These are phyloP conservation scores for Endocalyx cinctus DNA, from an alignment of 2,329 filamentous ascomycete species.

Conservation along the genomic window DNA sequence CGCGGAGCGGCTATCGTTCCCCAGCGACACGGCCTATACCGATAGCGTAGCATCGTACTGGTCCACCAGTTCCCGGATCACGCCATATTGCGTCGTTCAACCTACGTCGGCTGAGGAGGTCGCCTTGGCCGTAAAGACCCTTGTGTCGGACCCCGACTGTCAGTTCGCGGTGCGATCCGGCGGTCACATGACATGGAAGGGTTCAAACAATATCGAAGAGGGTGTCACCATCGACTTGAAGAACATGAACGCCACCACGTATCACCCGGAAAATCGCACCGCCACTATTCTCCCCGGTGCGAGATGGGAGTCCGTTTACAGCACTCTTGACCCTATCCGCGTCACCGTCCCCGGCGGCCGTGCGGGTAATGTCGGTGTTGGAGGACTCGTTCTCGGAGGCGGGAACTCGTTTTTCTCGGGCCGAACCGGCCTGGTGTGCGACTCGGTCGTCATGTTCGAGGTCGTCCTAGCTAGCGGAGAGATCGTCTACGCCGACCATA, in stretches of 20 bases:
- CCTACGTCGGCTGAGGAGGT: slow-evolving; percentile 1
- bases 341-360: slow-evolving; percentile 20
- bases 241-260: slow-evolving; percentile 24
- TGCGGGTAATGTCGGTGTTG: slow-evolving; percentile 19
- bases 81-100: neutral
- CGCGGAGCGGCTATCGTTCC: too few relatives aligned
- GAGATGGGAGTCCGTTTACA: slow-evolving; percentile 19
- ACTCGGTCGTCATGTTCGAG: slow-evolving; percentile 37
- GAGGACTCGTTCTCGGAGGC: slow-evolving; percentile 21
- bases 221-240: slow-evolving; percentile 2
- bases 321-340: slow-evolving; percentile 11
- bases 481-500: slow-evolving; percentile 34
- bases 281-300: slow-evolving; percentile 26
- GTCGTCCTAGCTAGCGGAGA: slow-evolving; percentile 38
- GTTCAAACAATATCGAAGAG: neutral
- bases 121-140: neutral
- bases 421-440: slow-evolving; percentile 39
- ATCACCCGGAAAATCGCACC: slow-evolving; percentile 20
- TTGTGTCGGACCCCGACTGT: neutral
- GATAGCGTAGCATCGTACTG: too few relatives aligned
- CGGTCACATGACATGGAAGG: neutral
- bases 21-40: too few relatives aligned
- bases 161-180: neutral
- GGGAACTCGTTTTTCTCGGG: slow-evolving; percentile 17
- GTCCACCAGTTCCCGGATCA: neutral